These are phyloP conservation scores for Serpula lacrymans DNA, from an alignment of 768 basidiomycete genomes.

Conservation along the genomic window DNA sequence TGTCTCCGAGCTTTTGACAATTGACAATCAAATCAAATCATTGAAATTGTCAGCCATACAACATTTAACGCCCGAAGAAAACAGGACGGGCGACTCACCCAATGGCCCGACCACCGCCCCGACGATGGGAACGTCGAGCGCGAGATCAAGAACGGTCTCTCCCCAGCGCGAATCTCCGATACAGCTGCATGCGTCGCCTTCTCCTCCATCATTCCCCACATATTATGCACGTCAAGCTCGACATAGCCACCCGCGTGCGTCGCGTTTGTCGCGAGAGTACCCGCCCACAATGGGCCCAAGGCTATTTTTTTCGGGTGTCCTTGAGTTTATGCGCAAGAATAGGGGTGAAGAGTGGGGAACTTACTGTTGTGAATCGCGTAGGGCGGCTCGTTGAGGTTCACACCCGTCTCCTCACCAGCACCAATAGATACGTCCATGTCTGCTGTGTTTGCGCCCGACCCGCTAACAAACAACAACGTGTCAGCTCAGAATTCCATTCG, in stretches of 20 bases:
- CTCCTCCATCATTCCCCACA: conserved; percentile 73
- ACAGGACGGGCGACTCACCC: conserved; percentile 40
- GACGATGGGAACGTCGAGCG: conserved; percentile 68
- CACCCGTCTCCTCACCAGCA: conserved; percentile 42
- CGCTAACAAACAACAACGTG: conserved; percentile 21
- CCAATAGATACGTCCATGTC: conserved; percentile 52
- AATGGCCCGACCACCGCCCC: conserved; percentile 71
- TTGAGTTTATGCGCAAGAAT: background rate
- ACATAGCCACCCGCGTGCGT: conserved; percentile 60
- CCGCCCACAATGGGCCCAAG: conserved; percentile 46
- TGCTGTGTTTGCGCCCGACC: conserved; percentile 52
- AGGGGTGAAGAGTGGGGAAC: too few relatives aligned
- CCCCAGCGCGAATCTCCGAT: conserved; percentile 47
- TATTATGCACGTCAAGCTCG: conserved; percentile 67
- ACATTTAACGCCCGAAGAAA: conserved; percentile 1
- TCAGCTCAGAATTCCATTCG: too few relatives aligned
- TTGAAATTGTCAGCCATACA: background rate
- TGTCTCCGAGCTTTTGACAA: conserved; percentile 83
- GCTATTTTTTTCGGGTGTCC: too few relatives aligned
- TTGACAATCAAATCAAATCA: too few relatives aligned
- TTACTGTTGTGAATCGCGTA: conserved; percentile 73
- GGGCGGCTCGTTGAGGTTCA: conserved; percentile 55
- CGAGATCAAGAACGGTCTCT: conserved; percentile 69
- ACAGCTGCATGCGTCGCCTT: conserved; percentile 61
- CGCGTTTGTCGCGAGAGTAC: conserved; percentile 67